phyloP scores from a whole-genome alignment of 495 filamentous ascomycete genomes.

The Trichoderma erinaceum region DNA sequence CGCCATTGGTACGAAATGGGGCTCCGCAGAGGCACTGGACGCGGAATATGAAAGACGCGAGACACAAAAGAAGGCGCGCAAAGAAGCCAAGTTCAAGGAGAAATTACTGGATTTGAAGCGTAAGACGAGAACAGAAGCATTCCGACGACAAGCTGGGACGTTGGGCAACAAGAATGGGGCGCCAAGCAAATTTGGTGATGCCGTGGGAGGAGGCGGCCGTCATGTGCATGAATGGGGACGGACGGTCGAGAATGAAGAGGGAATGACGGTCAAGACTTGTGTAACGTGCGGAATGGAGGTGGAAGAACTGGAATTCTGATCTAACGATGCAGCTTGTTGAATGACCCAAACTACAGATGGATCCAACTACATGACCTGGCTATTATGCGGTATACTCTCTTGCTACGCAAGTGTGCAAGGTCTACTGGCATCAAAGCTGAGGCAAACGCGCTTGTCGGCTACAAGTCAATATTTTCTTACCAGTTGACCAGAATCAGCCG shows the following conservation, averaged over 20 bases:
- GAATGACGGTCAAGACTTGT: constrained; percentile 76
- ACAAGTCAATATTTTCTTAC: too few relatives aligned
- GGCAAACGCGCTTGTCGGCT: too few relatives aligned
- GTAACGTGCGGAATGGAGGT: constrained; percentile 92
- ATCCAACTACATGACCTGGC: not conserved
- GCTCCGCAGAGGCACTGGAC: constrained; percentile 74
- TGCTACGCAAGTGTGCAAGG: too few relatives aligned
- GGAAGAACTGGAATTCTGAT: constrained; percentile 84
- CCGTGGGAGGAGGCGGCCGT: constrained; percentile 55
- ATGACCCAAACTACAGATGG: not conserved
- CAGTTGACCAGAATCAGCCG: too few relatives aligned
- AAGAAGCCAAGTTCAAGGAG: constrained; percentile 84
- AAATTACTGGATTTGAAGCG: constrained; percentile 88
- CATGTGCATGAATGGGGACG: constrained; percentile 94
- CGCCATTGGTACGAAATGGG: constrained; percentile 79
- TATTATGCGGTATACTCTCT: not conserved
- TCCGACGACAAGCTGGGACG: constrained; percentile 54
- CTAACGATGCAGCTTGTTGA: too few relatives aligned
- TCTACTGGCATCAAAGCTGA: too few relatives aligned
- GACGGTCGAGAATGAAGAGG: constrained; percentile 70
- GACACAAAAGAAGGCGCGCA: constrained; percentile 74
- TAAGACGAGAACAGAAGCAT: constrained; percentile 85
- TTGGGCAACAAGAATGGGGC: constrained; percentile 38
- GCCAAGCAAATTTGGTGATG: constrained; percentile 68
- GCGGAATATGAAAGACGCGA: constrained; percentile 81